A percentile compares a stretch with the other conserved stretches of the same genome.
Conservation (phyloP, 768 basidiomycete genomes). For the Boletellus sp. region DNA sequence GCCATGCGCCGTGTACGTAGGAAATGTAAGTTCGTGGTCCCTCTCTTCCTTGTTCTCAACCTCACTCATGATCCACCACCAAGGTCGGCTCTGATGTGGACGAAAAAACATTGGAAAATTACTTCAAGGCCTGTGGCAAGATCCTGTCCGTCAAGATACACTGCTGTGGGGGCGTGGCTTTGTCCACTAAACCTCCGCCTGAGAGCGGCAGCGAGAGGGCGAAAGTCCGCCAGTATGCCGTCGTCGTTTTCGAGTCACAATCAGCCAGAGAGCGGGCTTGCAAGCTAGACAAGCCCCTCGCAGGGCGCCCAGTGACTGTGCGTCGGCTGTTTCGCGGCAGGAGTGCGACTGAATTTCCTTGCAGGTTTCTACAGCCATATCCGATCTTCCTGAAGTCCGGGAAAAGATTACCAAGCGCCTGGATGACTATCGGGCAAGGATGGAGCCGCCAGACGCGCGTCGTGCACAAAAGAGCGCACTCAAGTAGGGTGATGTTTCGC, state of each 20-base stretch:
- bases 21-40: conserved; percentile 48
- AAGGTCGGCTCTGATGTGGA: conserved; percentile 33
- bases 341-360: not conserved
- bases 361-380: conserved; percentile 27
- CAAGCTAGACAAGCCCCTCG: conserved; percentile 36
- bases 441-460: conserved; percentile 13
- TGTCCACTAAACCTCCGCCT: conserved; percentile 23
- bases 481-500: conserved; percentile 11
- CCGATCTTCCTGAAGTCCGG: conserved; percentile 33
- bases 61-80: conserved; percentile 4
- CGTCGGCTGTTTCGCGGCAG: conserved; percentile 13
- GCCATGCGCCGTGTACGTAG: conserved; percentile 47
- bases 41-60: not conserved
- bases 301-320: conserved; percentile 41
- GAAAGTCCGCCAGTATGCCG: conserved; percentile 48
- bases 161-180: conserved; percentile 32
- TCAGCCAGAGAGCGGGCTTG: conserved; percentile 41
- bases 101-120: conserved; percentile 17
- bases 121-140: conserved; percentile 26
- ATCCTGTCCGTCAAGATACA: conserved; percentile 23
- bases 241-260: conserved; percentile 41
- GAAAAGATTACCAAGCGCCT: conserved; percentile 29
- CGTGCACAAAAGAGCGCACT: conserved; percentile 24
- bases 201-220: conserved; percentile 34
- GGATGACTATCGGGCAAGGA: conserved; percentile 19